Evolutionary conservation across 176 grass and related monocot species (phyloP).

Genomic region (Cocos nucifera): DNA sequence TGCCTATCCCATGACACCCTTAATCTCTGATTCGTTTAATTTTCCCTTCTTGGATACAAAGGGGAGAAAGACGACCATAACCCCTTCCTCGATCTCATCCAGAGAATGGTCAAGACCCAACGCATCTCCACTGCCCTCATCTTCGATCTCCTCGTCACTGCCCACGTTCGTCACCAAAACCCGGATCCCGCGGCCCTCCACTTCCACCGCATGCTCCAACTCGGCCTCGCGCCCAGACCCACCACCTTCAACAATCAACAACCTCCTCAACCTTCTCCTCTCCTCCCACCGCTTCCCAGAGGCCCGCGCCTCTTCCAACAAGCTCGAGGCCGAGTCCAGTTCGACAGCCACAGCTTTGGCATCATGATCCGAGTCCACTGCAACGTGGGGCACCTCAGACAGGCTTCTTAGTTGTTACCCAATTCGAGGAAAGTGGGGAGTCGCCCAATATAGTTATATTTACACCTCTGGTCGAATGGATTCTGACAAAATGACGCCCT

Average conservation of each 20-base stretch:
- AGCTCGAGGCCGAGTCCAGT: too few relatives aligned
- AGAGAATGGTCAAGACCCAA: neutral
- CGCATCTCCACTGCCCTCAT: slow-evolving; percentile 1
- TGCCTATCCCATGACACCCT: too few relatives aligned
- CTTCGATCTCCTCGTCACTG: slow-evolving; percentile 5
- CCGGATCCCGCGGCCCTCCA: neutral
- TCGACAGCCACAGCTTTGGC: neutral
- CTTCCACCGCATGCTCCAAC: slow-evolving; percentile 7
- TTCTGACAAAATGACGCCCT: too few relatives aligned
- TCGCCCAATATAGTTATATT: too few relatives aligned
- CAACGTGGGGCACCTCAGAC: neutral
- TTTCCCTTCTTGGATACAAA: too few relatives aligned
- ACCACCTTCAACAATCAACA: slow-evolving; percentile 9
- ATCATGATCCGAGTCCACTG: slow-evolving; percentile 21
- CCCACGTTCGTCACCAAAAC: slow-evolving; percentile 4
- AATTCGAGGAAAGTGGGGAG: too few relatives aligned
- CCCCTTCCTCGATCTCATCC: too few relatives aligned
- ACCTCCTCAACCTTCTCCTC: neutral
- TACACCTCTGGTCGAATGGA: too few relatives aligned
- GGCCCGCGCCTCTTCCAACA: neutral
- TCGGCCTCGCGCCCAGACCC: neutral
- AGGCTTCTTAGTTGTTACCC: neutral
- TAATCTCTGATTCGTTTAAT: too few relatives aligned
- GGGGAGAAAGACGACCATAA: too few relatives aligned
- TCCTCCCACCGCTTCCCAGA: slow-evolving; percentile 5